phyloP scores from a whole-genome alignment of 2,329 filamentous ascomycete species.

The Phialocephala subalpina region DNA sequence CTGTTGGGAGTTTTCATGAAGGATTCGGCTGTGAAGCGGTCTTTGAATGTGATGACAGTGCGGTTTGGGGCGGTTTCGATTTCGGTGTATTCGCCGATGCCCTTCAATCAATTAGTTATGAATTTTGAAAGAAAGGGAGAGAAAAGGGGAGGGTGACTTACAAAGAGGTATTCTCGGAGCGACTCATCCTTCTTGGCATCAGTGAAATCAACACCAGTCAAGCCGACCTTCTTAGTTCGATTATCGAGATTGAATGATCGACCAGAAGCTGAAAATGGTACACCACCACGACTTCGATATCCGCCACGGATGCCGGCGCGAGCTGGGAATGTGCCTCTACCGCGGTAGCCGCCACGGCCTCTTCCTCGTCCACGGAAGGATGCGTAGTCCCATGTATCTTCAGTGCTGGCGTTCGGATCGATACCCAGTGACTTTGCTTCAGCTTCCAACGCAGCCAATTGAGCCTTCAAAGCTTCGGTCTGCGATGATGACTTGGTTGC shows the following conservation, averaged over 20 bases:
- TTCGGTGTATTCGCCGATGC: constrained; percentile 68
- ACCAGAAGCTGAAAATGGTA: constrained; percentile 37
- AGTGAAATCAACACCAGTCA: constrained; percentile 71
- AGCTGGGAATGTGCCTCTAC: constrained; percentile 45
- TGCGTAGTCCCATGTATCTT: constrained; percentile 44
- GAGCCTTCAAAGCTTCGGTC: constrained; percentile 72
- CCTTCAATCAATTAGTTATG: constrained; percentile 49
- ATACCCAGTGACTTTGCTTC: constrained; percentile 76
- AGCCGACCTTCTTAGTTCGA: constrained; percentile 71
- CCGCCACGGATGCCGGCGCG: constrained; percentile 52
- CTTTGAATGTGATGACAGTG: constrained; percentile 69
- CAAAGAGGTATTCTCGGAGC: constrained; percentile 75
- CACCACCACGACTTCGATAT: constrained; percentile 55
- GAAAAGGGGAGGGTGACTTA: constrained; percentile 48
- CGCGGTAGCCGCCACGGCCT: constrained; percentile 47
- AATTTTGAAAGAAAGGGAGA: constrained; percentile 10
- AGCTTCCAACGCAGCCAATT: constrained; percentile 75
- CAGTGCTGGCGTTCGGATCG: constrained; percentile 59
- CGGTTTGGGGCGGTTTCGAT: constrained; percentile 57
- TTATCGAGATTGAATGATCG: constrained; percentile 76
- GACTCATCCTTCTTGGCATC: constrained; percentile 70
- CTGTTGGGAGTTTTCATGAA: constrained; percentile 63
- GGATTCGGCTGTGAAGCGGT: constrained; percentile 75
- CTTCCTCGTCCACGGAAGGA: constrained; percentile 50
- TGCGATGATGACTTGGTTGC: constrained; percentile 50